These are phyloP conservation scores for Xylona heveae DNA, from an alignment of 495 filamentous ascomycete species.

Conservation along the genomic window DNA sequence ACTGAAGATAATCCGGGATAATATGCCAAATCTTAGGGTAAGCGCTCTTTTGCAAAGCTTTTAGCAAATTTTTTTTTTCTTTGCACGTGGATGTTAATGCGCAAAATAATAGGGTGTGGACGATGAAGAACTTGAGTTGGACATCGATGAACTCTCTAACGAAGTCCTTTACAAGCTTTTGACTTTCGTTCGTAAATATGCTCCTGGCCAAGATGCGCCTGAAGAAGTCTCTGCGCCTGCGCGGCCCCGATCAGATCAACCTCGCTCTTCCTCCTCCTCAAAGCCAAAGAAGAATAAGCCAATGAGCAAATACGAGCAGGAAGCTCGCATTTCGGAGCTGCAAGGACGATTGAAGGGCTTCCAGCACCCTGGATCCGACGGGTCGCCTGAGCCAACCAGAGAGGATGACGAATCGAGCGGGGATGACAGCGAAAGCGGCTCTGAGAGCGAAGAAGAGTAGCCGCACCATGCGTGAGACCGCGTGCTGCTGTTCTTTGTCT, in stretches of 20 bases:
- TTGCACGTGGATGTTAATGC: constrained; percentile 9
- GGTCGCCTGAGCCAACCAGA: constrained; percentile 8
- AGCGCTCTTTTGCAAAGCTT: constrained; percentile 6
- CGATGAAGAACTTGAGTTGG: constrained; percentile 73
- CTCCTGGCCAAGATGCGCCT: constrained; percentile 21
- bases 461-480: background rate
- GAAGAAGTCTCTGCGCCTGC: constrained; percentile 17
- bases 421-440: constrained; percentile 14
- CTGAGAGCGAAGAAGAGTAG: constrained; percentile 17
- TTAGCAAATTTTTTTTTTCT: background rate
- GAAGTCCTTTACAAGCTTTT: constrained; percentile 56
- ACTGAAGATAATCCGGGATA: constrained; percentile 75
- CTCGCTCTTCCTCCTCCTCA: constrained; percentile 26
- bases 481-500: too few species aligned
- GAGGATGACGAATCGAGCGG: constrained; percentile 11
- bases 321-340: constrained; percentile 65
- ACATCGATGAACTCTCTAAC: constrained; percentile 66
- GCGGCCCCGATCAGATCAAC: constrained; percentile 17
- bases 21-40: constrained; percentile 57
- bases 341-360: constrained; percentile 27
- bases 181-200: constrained; percentile 48
- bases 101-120: constrained; percentile 31
- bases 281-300: constrained; percentile 97
- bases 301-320: constrained; percentile 89
- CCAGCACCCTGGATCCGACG: constrained; percentile 4